These are phyloP conservation scores for Mucor lusitanicus DNA, from an alignment of 371 early-diverging fungal species.

Conservation along the genomic window DNA sequence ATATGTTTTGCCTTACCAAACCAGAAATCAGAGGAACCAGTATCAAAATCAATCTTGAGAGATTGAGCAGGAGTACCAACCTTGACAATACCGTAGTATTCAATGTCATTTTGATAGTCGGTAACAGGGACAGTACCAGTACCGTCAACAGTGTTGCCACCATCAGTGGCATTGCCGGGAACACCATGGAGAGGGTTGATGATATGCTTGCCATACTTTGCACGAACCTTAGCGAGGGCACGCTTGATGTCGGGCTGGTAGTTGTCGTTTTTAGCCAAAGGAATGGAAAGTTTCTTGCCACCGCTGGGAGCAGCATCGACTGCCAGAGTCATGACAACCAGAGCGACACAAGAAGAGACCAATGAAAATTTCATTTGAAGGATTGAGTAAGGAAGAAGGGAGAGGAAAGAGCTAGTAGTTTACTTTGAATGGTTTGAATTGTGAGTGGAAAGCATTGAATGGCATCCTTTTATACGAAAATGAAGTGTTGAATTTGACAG, in stretches of 20 bases:
- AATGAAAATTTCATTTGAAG: constrained; percentile 17
- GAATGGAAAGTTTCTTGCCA: constrained; percentile 13
- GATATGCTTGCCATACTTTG: constrained; percentile 20
- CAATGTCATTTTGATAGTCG: constrained; percentile 21
- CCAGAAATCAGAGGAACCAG: constrained; percentile 77
- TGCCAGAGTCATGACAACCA: constrained; percentile 17
- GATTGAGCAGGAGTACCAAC: constrained; percentile 73
- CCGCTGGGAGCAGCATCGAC: constrained; percentile 18
- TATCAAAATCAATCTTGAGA: constrained; percentile 73
- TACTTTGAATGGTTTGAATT: neutral
- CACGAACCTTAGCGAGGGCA: constrained; percentile 13
- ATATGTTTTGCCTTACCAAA: constrained; percentile 22
- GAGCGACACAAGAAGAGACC: constrained; percentile 17
- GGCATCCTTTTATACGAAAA: neutral
- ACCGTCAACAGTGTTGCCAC: constrained; percentile 6
- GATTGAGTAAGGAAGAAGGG: neutral
- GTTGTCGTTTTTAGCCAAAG: constrained; percentile 17
- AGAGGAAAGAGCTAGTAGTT: neutral
- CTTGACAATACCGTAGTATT: constrained; percentile 60
- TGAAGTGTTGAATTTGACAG: neutral
- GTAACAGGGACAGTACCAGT: constrained; percentile 22
- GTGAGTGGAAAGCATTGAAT: neutral
- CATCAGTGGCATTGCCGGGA: neutral
- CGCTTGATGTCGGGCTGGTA: constrained; percentile 23
- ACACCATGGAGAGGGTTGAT: neutral